These are phyloP conservation scores for Echria macrotheca DNA, from an alignment of 495 filamentous ascomycete species.

Conservation along the genomic window DNA sequence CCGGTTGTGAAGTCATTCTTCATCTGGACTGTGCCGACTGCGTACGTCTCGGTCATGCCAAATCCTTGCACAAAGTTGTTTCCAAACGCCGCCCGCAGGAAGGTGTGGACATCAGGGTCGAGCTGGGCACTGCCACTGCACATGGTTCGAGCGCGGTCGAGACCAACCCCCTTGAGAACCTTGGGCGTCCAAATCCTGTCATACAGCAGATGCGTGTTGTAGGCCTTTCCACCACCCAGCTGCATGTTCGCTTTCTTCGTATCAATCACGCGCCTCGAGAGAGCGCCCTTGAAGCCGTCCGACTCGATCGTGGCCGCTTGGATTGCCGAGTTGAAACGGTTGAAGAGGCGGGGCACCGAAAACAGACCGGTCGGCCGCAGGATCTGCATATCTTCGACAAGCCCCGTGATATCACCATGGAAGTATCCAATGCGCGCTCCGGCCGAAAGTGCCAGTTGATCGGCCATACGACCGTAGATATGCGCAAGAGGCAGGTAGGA, in stretches of 20 bases:
- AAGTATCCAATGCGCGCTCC: conserved; percentile 86
- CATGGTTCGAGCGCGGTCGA: conserved; percentile 69
- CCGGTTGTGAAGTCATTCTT: conserved; percentile 65
- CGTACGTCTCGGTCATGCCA: conserved; percentile 94
- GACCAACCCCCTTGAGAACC: conserved; percentile 71
- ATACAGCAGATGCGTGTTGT: conserved; percentile 79
- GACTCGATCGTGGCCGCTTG: conserved; percentile 71
- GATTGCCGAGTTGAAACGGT: conserved; percentile 80
- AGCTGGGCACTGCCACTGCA: conserved; percentile 87
- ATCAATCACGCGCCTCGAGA: conserved; percentile 73
- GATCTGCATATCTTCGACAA: conserved; percentile 88
- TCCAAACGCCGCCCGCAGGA: conserved; percentile 77
- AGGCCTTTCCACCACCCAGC: conserved; percentile 60
- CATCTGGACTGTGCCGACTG: conserved; percentile 63
- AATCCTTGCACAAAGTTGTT: conserved; percentile 86
- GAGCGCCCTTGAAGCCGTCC: conserved; percentile 71
- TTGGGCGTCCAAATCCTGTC: conserved; percentile 93
- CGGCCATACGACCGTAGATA: conserved; percentile 81
- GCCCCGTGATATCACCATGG: conserved; percentile 80
- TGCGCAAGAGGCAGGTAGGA: conserved; percentile 95
- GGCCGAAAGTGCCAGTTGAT: conserved; percentile 67
- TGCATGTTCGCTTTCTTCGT: conserved; percentile 76
- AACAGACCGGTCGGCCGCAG: conserved; percentile 77
- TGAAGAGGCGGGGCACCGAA: conserved; percentile 89
- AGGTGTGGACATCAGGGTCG: conserved; percentile 79